These are phyloP conservation scores for Rhizoclosmatium sp. DNA, from an alignment of 192 early-diverging fungal genomes.

Conservation along the genomic window DNA sequence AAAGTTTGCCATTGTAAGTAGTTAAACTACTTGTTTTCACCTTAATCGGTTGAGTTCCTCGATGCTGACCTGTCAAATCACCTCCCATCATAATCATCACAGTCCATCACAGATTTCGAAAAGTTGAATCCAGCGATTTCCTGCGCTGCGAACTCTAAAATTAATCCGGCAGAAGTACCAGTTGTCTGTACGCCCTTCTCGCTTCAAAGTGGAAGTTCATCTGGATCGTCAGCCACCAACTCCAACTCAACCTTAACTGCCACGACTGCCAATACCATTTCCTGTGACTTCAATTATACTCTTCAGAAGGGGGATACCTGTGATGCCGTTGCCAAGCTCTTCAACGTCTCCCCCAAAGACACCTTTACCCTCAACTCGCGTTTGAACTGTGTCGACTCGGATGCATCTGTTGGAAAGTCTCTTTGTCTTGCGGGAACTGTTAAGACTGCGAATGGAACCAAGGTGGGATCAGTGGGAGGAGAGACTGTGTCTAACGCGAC, in stretches of 20 bases:
- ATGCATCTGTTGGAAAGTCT: background rate
- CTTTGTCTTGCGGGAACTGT: background rate
- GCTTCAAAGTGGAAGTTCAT: no score
- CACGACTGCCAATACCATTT: background rate
- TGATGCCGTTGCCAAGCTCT: background rate
- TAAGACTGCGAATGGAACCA: background rate
- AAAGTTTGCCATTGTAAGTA: background rate
- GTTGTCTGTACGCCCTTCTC: no score
- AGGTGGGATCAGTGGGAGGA: background rate
- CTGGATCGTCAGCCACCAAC: no score
- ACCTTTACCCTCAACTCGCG: background rate
- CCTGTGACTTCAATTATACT: background rate
- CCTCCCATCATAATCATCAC: no score
- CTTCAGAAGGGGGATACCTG: slow-evolving; percentile 10
- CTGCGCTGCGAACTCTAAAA: no score
- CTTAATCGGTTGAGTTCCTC: no score
- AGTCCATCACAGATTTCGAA: no score
- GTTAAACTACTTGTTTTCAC: no score
- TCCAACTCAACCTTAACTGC: no score
- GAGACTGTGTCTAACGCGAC: background rate
- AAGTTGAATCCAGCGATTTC: no score
- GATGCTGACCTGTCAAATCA: no score
- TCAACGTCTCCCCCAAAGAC: background rate
- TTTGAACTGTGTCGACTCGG: background rate
- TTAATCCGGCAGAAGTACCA: no score